Conservation (phyloP, 116 monocot genomes). For the Thalassia testudinum region DNA sequence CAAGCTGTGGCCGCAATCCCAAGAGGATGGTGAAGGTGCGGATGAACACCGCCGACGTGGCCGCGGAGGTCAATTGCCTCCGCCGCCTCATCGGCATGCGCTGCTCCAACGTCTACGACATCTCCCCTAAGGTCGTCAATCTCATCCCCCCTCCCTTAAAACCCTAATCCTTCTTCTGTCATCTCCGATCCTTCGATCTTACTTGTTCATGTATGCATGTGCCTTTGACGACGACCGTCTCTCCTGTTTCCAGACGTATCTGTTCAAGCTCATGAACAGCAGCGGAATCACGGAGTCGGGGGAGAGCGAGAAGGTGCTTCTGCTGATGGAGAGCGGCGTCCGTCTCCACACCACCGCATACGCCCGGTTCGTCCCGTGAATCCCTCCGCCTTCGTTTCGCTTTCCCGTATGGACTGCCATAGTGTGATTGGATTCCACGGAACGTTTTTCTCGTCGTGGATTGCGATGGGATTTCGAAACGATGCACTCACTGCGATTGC, state of each 20-base stretch:
- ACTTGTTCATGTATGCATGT: not conserved
- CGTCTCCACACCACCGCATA: slow-evolving; percentile 94
- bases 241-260: slow-evolving; percentile 49
- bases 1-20: too few relatives aligned
- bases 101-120: slow-evolving; percentile 94
- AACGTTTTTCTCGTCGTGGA: too few relatives aligned
- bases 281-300: slow-evolving; percentile 96
- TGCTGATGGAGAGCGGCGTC: slow-evolving; percentile 93
- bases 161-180: not conserved
- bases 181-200: not conserved
- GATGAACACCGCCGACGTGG: slow-evolving; percentile 99
- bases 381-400: not conserved
- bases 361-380: slow-evolving; percentile 71
- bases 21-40: slow-evolving; percentile 98
- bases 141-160: not conserved
- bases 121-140: slow-evolving; percentile 70
- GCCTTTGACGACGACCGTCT: not conserved
- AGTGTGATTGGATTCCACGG: too few relatives aligned
- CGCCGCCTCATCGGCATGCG: slow-evolving; percentile 98
- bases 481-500: too few relatives aligned
- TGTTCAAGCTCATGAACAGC: slow-evolving; percentile 99
- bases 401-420: too few relatives aligned
- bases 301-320: slow-evolving; percentile 92
- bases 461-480: too few relatives aligned
- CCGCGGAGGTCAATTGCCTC: slow-evolving; percentile 96